Base-by-base conservation (phyloP, 495 filamentous ascomycete genomes). In the Lophiotrema nucula region DNA sequence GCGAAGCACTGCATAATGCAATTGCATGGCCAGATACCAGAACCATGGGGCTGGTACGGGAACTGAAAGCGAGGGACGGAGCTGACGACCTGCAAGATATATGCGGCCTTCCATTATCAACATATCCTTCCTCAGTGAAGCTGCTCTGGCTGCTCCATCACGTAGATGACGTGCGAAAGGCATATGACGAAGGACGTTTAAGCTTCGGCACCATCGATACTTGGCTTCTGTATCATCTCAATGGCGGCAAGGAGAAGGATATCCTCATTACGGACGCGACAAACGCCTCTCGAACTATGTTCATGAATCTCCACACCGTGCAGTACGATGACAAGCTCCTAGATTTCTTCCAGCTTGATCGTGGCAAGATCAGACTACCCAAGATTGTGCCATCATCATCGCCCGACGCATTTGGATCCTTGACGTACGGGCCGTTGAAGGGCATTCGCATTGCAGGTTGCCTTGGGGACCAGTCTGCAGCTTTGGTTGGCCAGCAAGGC, bases 241-340 rank as follows among this genome's bases (percentile, higher is more conserved):
- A 95, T 67, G 92, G 91, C 51, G 89, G 88, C n/a, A 81, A 77
- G 21, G 74, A 83, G 45, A 83, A 83, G 37, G 78, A 81, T 45
- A 69, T 88, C 42, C 83, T 88, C 60, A 88, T 97, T 44, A 93
- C 92, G 2, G 92, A 97, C 70, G 84, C 86, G 15, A 95, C 90
- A 44, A 97, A 97, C 70, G 92, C 92, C 25, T 93, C 89, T 15
- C 75, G 92, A 58, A 97, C 92, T 48, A 96, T 96, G 92, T 96
- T 96, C 72, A 91, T 95, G 84, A 93, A 96, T 72, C 78, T 97
- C 31, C 81, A 86, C 58, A 93, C 87, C 4, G 76, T 95, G 25
- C 74, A 95, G 66, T 97, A 96, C 69, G 90, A 95, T 68, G 83
- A 93, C 50, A 79, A 77, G 37, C 78, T 95, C 4, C 77, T 97